Conservation (phyloP, 1,284 basidiomycete genomes). For the Athelia psychrophila region DNA sequence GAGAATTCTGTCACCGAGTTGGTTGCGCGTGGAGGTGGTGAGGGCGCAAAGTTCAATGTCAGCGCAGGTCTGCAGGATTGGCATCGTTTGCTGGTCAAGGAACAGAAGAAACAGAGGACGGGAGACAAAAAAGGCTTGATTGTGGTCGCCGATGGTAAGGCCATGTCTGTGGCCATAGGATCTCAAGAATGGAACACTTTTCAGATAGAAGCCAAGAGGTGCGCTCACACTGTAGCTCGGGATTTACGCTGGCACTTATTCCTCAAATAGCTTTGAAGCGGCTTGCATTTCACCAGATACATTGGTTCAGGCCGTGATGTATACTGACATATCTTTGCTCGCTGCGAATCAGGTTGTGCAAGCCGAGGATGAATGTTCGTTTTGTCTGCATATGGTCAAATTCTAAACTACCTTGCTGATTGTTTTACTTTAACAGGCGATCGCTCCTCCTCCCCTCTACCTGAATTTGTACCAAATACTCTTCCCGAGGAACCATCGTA, state of each 20-base stretch:
- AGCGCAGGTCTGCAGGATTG: constrained; percentile 45
- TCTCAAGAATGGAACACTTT: constrained; percentile 50
- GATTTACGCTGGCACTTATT: no score
- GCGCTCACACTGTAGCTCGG: constrained; percentile 11
- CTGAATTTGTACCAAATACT: constrained; percentile 40
- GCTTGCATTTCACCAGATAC: constrained; percentile 6
- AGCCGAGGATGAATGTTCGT: neutral
- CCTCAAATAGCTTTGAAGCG: constrained; percentile 2
- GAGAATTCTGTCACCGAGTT: constrained; percentile 48
- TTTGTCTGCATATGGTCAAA: neutral
- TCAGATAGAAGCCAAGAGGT: constrained; percentile 49
- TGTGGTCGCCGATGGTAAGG: constrained; percentile 47
- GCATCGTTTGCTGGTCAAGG: constrained; percentile 48
- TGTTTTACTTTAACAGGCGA: constrained; percentile 3
- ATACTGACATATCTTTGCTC: constrained; percentile 24
- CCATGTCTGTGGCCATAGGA: constrained; percentile 48
- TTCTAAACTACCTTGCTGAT: no score
- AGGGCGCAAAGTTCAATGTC: constrained; percentile 57
- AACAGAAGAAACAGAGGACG: constrained; percentile 46
- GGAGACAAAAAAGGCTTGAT: constrained; percentile 41
- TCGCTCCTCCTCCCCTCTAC: constrained; percentile 30
- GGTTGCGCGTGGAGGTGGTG: constrained; percentile 50
- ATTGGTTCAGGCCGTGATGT: constrained; percentile 42
- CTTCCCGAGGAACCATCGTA: constrained; percentile 39
- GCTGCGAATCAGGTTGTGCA: neutral